These are phyloP conservation scores for Metarhizium album DNA, from an alignment of 2,329 filamentous ascomycete species.

Conservation along the genomic window DNA sequence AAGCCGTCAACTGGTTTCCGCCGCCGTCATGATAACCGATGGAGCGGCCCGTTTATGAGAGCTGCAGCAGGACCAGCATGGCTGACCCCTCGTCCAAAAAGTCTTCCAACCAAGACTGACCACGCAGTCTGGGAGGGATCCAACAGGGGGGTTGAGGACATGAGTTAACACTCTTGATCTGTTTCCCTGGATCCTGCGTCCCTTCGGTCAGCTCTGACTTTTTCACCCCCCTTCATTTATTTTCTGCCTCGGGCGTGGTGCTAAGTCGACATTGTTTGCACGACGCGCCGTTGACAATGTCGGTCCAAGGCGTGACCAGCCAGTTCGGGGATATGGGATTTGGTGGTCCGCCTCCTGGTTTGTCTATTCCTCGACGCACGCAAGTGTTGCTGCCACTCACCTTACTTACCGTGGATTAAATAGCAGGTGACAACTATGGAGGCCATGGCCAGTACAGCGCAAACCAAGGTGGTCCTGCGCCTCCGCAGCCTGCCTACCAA, in stretches of 20 bases:
- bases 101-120: neutral
- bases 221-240: neutral
- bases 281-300: neutral
- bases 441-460: slow-evolving; percentile 17
- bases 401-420: neutral
- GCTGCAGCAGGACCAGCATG: neutral
- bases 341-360: slow-evolving; percentile 2
- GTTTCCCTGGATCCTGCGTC: neutral
- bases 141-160: neutral
- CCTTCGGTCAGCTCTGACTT: neutral
- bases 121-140: neutral
- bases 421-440: neutral
- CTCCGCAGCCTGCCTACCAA: slow-evolving; percentile 18
- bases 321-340: slow-evolving; percentile 4
- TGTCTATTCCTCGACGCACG: neutral
- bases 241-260: neutral
- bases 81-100: neutral
- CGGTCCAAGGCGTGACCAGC: slow-evolving; percentile 1
- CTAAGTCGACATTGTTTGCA: neutral
- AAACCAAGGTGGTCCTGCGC: slow-evolving; percentile 9
- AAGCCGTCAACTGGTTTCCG: neutral
- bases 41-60: neutral
- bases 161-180: neutral
- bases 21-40: neutral
- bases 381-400: neutral